Evolutionary conservation across 108 stramenopile genomes (phyloP), one percentile per base, ranked within the genome.

Genomic region (Phaeodactylum tricornutum): DNA sequence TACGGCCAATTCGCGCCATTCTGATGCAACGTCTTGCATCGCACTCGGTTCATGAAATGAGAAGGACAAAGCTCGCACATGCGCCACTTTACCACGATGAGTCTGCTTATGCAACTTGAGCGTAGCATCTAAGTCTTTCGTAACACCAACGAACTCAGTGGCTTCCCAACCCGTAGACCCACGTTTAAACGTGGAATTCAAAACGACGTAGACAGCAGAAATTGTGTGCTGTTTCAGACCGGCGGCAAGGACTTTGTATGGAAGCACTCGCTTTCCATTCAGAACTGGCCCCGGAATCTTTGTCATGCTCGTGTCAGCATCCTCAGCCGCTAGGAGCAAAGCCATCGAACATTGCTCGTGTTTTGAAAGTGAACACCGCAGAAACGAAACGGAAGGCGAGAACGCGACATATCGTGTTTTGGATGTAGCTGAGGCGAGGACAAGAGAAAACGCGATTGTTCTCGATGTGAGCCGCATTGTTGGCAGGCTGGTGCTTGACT

Each of bases 201-300:
- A 44, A 4, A 90, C 29, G 25, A 84, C 88, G 62, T 84, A 90
- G 5, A 82, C 81, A 4, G 79, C 88, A 5, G 84, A 79, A 16
- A 82, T 64, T 6, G 35, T 34, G 43, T 75, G 64, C 9, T 70
- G 75, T 40, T 66, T 63, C 27, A 81, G 38, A 17, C 82, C 82
- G 1, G 61, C 67, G 35, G 53, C 11, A 33, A 89, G 26, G 7
- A 81, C 64, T 32, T 70, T 72, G 41, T 64, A 30, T 0, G 87
- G 87, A 29, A 84, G 67, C 3, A 84, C 61, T 2, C 72, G 54
- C 45, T 81, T 81, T 7, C 87, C 87, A 43, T 89, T 81, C n/a
- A 89, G 47, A 7, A 48, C 57, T 19, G 87, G 86, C 0, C n/a
- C n/a, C n/a, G n/a, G n/a, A n/a, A n/a, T n/a, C n/a, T n/a, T n/a